phyloP scores from a whole-genome alignment of 2,329 filamentous ascomycete species.

The Orbilia brochopaga region DNA sequence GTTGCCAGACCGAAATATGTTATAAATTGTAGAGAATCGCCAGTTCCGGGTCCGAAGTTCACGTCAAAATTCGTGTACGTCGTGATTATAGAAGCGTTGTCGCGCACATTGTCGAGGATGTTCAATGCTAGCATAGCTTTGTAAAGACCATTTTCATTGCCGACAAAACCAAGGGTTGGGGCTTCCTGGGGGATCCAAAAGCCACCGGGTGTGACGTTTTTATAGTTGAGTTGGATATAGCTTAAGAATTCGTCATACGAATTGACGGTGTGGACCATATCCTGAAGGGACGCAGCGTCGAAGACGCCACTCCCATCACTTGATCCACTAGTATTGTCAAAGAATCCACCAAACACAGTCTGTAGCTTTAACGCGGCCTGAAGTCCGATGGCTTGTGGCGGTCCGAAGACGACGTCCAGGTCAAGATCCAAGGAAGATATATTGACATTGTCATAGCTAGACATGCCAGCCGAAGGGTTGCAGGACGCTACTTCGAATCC shows the following conservation, averaged over 20 bases:
- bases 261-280: constrained; percentile 65
- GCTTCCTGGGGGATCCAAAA: constrained; percentile 72
- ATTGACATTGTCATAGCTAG: constrained; percentile 37
- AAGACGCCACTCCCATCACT: constrained; percentile 7
- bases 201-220: constrained; percentile 75
- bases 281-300: constrained; percentile 54
- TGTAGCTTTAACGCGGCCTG: constrained; percentile 29
- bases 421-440: constrained; percentile 44
- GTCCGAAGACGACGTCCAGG: constrained; percentile 37
- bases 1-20: constrained; percentile 82
- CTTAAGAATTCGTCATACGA: constrained; percentile 72
- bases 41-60: constrained; percentile 69
- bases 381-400: constrained; percentile 31
- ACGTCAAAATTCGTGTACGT: constrained; percentile 77
- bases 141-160: constrained; percentile 65
- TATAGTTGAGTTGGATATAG: constrained; percentile 69
- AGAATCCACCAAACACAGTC: constrained; percentile 31
- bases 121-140: constrained; percentile 70
- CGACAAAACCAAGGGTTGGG: constrained; percentile 74
- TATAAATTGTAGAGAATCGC: constrained; percentile 77
- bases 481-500: constrained; percentile 64
- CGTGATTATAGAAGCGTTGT: constrained; percentile 72
- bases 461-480: constrained; percentile 60
- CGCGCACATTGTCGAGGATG: constrained; percentile 69
- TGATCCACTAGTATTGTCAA: constrained; percentile 1